Evolutionary conservation across 805 yeast species (phyloP).

Genomic region (Cyberlindnera japonica): DNA sequence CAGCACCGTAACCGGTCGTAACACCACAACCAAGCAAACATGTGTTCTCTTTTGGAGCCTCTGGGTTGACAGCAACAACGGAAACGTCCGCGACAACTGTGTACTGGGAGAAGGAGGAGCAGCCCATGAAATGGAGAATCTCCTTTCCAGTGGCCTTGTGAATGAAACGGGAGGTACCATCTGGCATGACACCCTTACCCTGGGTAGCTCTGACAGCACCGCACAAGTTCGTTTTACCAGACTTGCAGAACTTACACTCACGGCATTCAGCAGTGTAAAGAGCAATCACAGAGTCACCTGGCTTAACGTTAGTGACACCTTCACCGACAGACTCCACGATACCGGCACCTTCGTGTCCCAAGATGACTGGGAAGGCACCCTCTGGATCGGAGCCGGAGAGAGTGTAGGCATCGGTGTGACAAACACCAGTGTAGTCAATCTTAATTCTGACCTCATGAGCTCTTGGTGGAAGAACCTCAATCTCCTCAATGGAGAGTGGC

Average conservation of each 20-base stretch:
- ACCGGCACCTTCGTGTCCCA: slow-evolving; percentile 99
- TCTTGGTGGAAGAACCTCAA: slow-evolving; percentile 90
- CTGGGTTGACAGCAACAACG: slow-evolving; percentile 83
- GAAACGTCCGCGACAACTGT: slow-evolving; percentile 98
- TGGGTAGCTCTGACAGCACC: slow-evolving; percentile 95
- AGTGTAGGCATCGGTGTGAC: slow-evolving; percentile 98
- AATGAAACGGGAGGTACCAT: slow-evolving; percentile 89
- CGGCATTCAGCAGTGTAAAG: slow-evolving; percentile 96
- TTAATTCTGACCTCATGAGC: slow-evolving; percentile 97
- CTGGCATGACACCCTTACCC: slow-evolving; percentile 98
- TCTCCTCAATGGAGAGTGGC: slow-evolving; percentile 76
- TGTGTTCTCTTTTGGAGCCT: slow-evolving; percentile 80
- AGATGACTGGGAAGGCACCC: slow-evolving; percentile 87
- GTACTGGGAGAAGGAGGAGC: slow-evolving; percentile 94
- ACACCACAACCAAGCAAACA: slow-evolving; percentile 98
- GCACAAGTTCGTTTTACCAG: slow-evolving; percentile 96
- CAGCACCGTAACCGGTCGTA: slow-evolving; percentile 98
- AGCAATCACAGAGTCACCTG: slow-evolving; percentile 91
- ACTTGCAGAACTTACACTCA: slow-evolving; percentile 90
- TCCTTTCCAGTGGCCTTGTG: slow-evolving; percentile 72
- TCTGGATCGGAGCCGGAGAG: slow-evolving; percentile 94
- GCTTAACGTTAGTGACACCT: slow-evolving; percentile 85
- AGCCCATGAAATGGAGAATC: slow-evolving; percentile 93
- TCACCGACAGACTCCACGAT: slow-evolving; percentile 93
- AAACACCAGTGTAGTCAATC: slow-evolving; percentile 84